Base-by-base conservation (phyloP, 805 yeast genomes). In the Priceomyces medius region DNA sequence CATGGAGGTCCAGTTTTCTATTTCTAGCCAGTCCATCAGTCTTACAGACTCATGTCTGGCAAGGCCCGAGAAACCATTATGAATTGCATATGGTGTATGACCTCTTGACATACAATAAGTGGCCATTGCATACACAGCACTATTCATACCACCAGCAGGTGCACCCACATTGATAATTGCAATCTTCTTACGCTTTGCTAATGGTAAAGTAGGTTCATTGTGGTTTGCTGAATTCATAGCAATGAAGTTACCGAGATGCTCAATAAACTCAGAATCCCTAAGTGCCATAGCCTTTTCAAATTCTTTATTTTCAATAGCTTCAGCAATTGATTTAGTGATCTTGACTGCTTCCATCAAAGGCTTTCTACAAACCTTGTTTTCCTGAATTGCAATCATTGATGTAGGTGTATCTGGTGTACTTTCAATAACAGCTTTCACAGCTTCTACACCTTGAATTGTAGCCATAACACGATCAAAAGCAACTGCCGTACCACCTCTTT, bases 401-500 rank as follows among this genome's bases (percentile, higher is more conserved):
- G 96, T 86, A 29, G 97, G 97, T 3, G 91, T 85, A 1, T 81
- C 84, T 20, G 97, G 96, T 7, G 95, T 88, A 41, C 85, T 73
- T 40, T 85, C 89, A 53, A 93, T 73, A 14, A 93, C 91, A 2
- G 98, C 98, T 46, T 85, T 83, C 16, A 93, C 95, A 7, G 99
- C 98, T 55, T 89, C 98, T 31, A 91, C 97, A 66, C 98, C 99
- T 72, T 93, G 99, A 52, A 91, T 64, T 13, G 99, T 91, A 29
- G 97, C 96, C 54, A 93, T 68, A 59, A 85, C 66, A 60, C 99
- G 80, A 64, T 93, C 99, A 55, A 77, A 88, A 2, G 98, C 97
- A 41, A 90, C 97, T 18, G 99, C 97, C 35, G 96, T 80, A 65
- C 99, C 99, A 71, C 99, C 99, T 68, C 99, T 81, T 74, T 93